Evolutionary conservation across 1,139 yeast genomes (phyloP), one percentile per base, ranked within the genome.

Genomic region (Yamadazyma aaseri): DNA sequence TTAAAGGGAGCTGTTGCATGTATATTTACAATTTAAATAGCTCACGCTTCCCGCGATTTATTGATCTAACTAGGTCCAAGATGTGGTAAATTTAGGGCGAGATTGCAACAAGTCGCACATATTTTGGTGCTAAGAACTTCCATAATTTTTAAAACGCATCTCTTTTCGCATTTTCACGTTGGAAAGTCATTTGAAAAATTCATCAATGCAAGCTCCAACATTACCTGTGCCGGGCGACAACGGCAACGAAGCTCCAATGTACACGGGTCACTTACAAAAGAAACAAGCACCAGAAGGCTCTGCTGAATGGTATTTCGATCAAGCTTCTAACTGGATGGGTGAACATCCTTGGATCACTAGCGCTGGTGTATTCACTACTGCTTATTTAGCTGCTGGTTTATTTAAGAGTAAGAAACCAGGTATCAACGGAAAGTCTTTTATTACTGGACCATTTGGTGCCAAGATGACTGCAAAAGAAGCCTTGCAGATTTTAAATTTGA

Each of bases 381-480:
- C 80, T 1, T 84, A 83, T 51, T 67, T 77, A 39, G 73, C 76
- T 11, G 83, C 90, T 5, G 90, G 94, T 3, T 60, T 79, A 23
- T 73, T 83, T 58, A 84, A 81, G 57, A 72, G 79, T 29, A 76
- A 76, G 36, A 84, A 79, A 40, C 84, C 95, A 6, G 86, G 90
- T 24, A 67, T 82, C 31, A 77, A 80, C 39, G 86, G 86, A 20
- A 77, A 79, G 47, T 81, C 86, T 17, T 86, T 81, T 53, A 64
- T 72, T 53, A 86, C 81, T 53, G 98, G 98, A 36, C 86, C 95
- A 1, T 92, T 92, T 60, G 96, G 89, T 25, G 60, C 76, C 17
- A 90, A 92, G 60, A 92, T 92, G 97, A 73, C 76, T 38, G 82
- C 95, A 22, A 83, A 76, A 50, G 98, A 92, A 56, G 98, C 98